phyloP scores from a whole-genome alignment of 129 eudicot genomes.

The Pseudognaphalium luteoalbum region DNA sequence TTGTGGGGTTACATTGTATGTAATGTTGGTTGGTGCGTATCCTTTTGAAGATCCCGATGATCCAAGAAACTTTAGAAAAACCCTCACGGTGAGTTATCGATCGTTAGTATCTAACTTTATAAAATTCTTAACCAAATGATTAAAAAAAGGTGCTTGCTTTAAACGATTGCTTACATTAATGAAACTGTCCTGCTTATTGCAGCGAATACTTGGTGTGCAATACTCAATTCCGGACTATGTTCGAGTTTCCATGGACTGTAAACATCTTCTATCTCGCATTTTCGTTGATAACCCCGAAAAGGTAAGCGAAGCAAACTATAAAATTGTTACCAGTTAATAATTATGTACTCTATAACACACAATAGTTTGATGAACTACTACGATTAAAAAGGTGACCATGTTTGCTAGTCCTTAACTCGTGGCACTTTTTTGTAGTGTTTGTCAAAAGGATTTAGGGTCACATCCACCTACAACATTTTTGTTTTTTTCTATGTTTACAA shows the following conservation, averaged over 20 bases:
- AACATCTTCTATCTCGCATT: conserved; percentile 75
- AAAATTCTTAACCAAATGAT: neutral
- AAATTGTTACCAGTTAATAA: too few species aligned
- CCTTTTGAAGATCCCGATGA: conserved; percentile 95
- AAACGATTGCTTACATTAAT: neutral
- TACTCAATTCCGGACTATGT: conserved; percentile 91
- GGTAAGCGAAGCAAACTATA: conserved; percentile 31
- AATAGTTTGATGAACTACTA: too few species aligned
- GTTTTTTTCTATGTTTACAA: too few species aligned
- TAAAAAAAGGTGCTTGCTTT: neutral
- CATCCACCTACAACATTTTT: too few species aligned
- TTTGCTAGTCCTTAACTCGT: too few species aligned
- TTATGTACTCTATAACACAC: too few species aligned
- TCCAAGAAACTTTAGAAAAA: conserved; percentile 82
- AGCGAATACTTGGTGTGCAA: conserved; percentile 81
- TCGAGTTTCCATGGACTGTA: conserved; percentile 78
- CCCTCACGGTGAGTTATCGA: conserved; percentile 54
- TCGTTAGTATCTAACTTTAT: too few species aligned
- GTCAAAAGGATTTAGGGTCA: too few species aligned
- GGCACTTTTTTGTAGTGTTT: too few species aligned
- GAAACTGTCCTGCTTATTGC: conserved; percentile 13
- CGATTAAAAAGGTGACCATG: too few species aligned
- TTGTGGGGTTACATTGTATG: conserved; percentile 97
- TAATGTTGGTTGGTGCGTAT: conserved; percentile 94
- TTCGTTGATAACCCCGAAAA: conserved; percentile 85